These are phyloP conservation scores for Actinomucor elegans DNA, from an alignment of 371 early-diverging fungal genomes.

Conservation along the genomic window DNA sequence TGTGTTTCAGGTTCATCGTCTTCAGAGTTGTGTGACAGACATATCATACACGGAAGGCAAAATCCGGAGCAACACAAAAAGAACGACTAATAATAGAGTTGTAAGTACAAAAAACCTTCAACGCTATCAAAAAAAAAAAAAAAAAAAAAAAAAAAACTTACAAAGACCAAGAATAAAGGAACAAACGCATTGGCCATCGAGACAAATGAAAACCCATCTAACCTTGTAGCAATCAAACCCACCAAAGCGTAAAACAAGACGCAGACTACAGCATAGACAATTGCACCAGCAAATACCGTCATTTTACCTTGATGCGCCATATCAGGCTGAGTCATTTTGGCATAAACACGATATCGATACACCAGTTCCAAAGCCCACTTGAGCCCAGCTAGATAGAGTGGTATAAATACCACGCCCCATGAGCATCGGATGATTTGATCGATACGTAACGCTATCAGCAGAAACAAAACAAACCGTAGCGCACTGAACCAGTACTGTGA, in stretches of 20 bases:
- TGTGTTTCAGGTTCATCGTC: constrained; percentile 29
- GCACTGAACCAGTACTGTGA: constrained; percentile 60
- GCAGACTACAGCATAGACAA: constrained; percentile 52
- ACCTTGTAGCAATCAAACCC: constrained; percentile 67
- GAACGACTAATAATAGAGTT: constrained; percentile 32
- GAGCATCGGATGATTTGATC: constrained; percentile 54
- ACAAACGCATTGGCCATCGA: constrained; percentile 69
- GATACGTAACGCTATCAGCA: constrained; percentile 65
- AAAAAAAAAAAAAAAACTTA: constrained; percentile 22
- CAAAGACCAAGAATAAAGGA: constrained; percentile 78
- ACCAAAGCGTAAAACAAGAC: constrained; percentile 68
- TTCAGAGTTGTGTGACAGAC: constrained; percentile 30
- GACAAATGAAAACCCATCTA: constrained; percentile 55
- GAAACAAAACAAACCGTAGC: constrained; percentile 54
- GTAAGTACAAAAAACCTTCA: neutral
- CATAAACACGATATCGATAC: constrained; percentile 46
- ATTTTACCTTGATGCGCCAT: constrained; percentile 55
- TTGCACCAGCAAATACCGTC: constrained; percentile 48
- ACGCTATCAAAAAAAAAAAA: no score
- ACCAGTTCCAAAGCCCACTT: constrained; percentile 56
- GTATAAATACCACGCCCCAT: constrained; percentile 84
- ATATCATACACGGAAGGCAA: constrained; percentile 67
- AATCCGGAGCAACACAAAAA: constrained; percentile 73
- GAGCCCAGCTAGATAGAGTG: constrained; percentile 68
- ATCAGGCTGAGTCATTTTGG: constrained; percentile 48